phyloP scores from a whole-genome alignment of 805 yeast species.

The Kluyveromyces aestuarii region DNA sequence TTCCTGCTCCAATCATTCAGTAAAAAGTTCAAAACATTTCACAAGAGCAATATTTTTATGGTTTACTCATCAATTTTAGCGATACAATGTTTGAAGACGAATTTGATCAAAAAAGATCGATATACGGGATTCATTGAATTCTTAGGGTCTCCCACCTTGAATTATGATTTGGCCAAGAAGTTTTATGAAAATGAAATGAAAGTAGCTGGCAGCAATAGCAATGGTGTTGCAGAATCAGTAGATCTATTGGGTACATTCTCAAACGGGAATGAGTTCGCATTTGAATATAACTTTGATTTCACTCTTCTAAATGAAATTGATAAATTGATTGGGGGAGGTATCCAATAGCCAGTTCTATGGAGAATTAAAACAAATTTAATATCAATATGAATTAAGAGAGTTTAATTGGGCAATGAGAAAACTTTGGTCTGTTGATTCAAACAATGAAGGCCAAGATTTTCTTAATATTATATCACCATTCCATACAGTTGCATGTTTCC shows the following conservation, averaged over 20 bases:
- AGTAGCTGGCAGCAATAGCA: not conserved
- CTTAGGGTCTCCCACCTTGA: constrained; percentile 15
- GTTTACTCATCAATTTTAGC: constrained; percentile 21
- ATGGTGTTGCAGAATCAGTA: constrained; percentile 10
- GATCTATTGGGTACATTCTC: constrained; percentile 22
- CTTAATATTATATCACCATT: too few species aligned
- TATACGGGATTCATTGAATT: constrained; percentile 12
- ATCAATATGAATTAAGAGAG: too few species aligned
- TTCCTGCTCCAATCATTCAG: constrained; percentile 14
- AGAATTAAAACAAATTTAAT: too few species aligned
- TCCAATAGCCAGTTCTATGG: not conserved
- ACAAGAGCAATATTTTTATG: constrained; percentile 21
- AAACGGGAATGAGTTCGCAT: constrained; percentile 22
- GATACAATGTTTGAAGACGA: constrained; percentile 22
- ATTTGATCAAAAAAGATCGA: constrained; percentile 10
- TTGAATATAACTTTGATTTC: constrained; percentile 25
- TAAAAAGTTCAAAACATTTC: constrained; percentile 12
- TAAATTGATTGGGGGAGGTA: constrained; percentile 14
- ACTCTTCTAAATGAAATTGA: constrained; percentile 24
- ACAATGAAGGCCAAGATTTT: too few species aligned
- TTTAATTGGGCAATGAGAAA: too few species aligned
- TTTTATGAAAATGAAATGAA: constrained; percentile 16
- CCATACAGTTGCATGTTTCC: too few species aligned
- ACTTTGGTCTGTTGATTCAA: too few species aligned
- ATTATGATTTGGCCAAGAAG: constrained; percentile 21